These are phyloP conservation scores for Saturnispora gosingensis DNA, from an alignment of 805 yeast genomes.

Conservation along the genomic window DNA sequence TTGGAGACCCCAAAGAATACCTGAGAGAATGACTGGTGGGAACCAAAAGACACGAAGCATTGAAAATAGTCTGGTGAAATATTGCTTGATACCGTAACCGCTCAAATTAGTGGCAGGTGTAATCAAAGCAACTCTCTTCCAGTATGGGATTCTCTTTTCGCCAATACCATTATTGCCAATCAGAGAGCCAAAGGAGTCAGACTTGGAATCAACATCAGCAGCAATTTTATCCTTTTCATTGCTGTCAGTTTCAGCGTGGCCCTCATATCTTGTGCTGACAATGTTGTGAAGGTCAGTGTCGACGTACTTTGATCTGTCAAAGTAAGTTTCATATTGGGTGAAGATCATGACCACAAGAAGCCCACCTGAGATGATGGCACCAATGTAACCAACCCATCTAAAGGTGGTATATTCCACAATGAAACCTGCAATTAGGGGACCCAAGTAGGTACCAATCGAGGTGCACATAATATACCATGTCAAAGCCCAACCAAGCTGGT, in stretches of 20 bases:
- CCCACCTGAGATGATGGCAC: conserved; percentile 55
- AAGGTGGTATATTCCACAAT: conserved; percentile 52
- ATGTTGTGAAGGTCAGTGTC: conserved; percentile 4
- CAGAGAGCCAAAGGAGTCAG: conserved; percentile 2
- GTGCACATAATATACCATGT: conserved; percentile 69
- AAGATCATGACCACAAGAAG: conserved; percentile 45
- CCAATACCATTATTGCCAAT: conserved; percentile 30
- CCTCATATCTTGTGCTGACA: conserved; percentile 3
- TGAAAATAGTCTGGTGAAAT: conserved; percentile 39
- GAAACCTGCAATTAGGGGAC: conserved; percentile 74
- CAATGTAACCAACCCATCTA: conserved; percentile 71
- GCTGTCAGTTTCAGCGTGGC: not conserved
- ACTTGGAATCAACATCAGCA: conserved; percentile 4
- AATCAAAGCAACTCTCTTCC: conserved; percentile 37
- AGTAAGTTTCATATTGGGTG: conserved; percentile 62
- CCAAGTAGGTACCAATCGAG: conserved; percentile 68
- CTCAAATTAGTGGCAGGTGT: conserved; percentile 50
- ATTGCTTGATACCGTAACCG: conserved; percentile 62
- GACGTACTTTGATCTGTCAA: conserved; percentile 42
- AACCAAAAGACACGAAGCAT: conserved; percentile 49
- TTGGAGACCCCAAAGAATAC: conserved; percentile 74
- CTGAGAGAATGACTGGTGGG: conserved; percentile 58
- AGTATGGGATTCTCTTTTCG: conserved; percentile 35
- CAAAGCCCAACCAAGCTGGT: conserved; percentile 63
- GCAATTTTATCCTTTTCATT: conserved; percentile 6